Base-by-base conservation (phyloP, 1,139 yeast genomes). In the Yamadazyma kanchanaburiensis region DNA sequence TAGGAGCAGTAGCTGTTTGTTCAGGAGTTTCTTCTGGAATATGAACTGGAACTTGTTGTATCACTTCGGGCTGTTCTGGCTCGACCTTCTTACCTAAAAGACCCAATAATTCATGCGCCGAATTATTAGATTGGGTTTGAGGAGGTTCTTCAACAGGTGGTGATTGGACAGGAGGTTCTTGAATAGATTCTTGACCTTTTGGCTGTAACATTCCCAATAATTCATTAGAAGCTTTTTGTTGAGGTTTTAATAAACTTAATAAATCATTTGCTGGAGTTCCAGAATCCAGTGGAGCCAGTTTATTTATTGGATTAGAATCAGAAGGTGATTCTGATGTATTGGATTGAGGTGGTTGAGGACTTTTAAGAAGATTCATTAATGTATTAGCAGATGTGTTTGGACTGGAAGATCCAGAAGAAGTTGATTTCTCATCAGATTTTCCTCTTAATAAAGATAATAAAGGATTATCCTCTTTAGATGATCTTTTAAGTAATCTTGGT, bases 191-290 rank as follows among this genome's bases (percentile, higher is more conserved):
- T 4, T 16, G 18, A 4, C 2, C 12, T 33, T 21, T 8, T 42
- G 40, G 23, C 15, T 43, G 44, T 18, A 59, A 47, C 28, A 59
- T 33, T 6, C 53, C 50, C 22, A 58, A 41, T 15, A 60, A 34
- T 21, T 46, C 49, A 27, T 42, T 13, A 14, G 25, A 8, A n/a
- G n/a, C n/a, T n/a, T n/a, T n/a, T n/a, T n/a, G n/a, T n/a, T n/a
- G n/a, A n/a, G n/a, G n/a, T 16, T 46, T 46, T 24, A 50, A 41
- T 25, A 47, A 33, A 4, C 42, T 38, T 32, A 51, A 43, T 15
- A 51, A 37, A 11, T 45, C 53, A 25, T 38, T 39, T 2, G 45
- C 38, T 11, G 30, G 21, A 8, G 17, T 18, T 15, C n/a, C n/a
- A n/a, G n/a, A n/a, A n/a, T n/a, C n/a, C n/a, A n/a, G n/a, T n/a